Evolutionary conservation across 257 asterid species (phyloP).

Genomic region (Nicotiana sylvestris): DNA sequence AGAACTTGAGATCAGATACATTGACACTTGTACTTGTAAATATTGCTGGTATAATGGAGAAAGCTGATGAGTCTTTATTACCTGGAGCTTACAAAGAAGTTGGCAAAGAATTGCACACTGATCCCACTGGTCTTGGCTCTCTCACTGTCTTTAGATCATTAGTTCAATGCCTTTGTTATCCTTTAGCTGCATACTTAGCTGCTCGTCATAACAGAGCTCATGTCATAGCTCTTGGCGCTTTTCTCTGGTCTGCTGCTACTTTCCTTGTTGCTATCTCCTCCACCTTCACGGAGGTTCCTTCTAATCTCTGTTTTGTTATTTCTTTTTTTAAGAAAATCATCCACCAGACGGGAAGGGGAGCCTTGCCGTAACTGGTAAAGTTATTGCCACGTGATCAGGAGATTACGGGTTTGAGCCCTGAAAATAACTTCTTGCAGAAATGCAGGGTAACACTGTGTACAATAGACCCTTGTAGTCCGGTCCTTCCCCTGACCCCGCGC

Average conservation of each 20-base stretch:
- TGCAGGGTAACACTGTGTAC: too few relatives aligned
- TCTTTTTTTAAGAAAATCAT: too few relatives aligned
- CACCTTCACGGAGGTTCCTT: slow-evolving; percentile 54
- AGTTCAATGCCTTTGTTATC: slow-evolving; percentile 77
- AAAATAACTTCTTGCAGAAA: too few relatives aligned
- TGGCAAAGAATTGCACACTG: slow-evolving; percentile 73
- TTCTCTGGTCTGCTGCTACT: slow-evolving; percentile 87
- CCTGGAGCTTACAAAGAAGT: slow-evolving; percentile 91
- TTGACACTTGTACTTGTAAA: slow-evolving; percentile 60
- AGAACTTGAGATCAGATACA: slow-evolving; percentile 44
- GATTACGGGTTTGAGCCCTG: too few relatives aligned
- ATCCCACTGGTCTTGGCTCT: slow-evolving; percentile 77
- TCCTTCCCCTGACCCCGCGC: too few relatives aligned
- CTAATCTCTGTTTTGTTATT: not conserved
- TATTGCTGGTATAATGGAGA: slow-evolving; percentile 83
- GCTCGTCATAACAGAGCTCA: slow-evolving; percentile 70
- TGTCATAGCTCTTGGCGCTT: slow-evolving; percentile 79
- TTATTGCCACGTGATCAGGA: too few relatives aligned
- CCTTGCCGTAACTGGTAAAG: too few relatives aligned
- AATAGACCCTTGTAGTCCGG: too few relatives aligned
- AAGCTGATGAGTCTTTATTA: slow-evolving; percentile 74
- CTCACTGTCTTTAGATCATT: slow-evolving; percentile 72
- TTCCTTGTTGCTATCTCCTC: slow-evolving; percentile 46
- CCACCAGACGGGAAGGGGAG: too few relatives aligned
- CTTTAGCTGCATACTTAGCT: slow-evolving; percentile 74